Evolutionary conservation across 2,329 filamentous ascomycete species (phyloP), one percentile per base, ranked within the genome.

Genomic region (Ophiostoma sp.): DNA sequence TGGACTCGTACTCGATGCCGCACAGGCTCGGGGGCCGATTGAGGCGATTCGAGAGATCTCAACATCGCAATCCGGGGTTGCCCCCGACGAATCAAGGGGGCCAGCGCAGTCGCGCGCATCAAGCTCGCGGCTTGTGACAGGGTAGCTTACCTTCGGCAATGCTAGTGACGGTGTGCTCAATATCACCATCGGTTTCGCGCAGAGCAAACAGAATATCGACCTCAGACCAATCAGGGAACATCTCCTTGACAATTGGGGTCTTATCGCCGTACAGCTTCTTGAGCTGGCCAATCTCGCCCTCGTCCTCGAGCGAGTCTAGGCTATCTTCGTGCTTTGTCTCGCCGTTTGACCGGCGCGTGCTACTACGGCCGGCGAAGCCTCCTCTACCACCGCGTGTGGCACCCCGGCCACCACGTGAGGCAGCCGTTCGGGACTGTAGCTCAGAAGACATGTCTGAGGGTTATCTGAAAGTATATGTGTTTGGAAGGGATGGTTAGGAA

Each of bases 151-250:
- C 91, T 80, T 94, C 90, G 76, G 89, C 88, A 79, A 95, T 94
- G 80, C 89, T 89, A 76, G 90, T 89, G 78, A 92, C 90, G 74
- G 91, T 88, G 76, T 87, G 81, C 75, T 90, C 86, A 76, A 93
- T 84, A 80, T 95, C 91, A 76, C 91, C 92, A 76, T 92, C 87
- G 70, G 90, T 90, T 83, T 99, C 95, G 80, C 96, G 89, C 72
- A 99, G 85, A 73, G 94, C 94, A 79, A 95, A 95, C 74, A 98
- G 88, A 74, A 98, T 88, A 80, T 98, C 94, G 80, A 94, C 92
- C 77, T 97, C 92, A 76, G 93, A 94, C 95, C 94, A 98, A 80
- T 93, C 90, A 72, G 92, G 89, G 83, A 97, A 97, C 83, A 98
- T 89, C 80, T 97, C 94, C 83, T 92, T 93, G 79, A 99, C 89